Evolutionary conservation across 1,284 basidiomycete species (phyloP), one percentile per base, ranked within the genome.

Genomic region (Psilocybe mexicana): DNA sequence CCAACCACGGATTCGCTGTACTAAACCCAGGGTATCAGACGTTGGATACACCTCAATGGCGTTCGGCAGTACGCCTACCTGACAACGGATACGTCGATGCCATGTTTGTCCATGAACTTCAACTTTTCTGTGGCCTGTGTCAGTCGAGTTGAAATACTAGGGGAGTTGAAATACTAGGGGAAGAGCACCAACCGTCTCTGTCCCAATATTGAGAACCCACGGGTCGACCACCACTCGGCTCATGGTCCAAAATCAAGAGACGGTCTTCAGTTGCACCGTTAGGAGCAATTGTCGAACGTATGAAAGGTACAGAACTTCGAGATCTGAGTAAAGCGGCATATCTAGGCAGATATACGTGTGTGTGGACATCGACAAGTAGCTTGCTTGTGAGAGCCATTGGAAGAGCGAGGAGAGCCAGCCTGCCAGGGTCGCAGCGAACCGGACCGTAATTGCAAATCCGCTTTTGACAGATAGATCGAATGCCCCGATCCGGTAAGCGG

Each of bases 1-100:
- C 92, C 25, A 94, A 80, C 92, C 93, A 94, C 11, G 93, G 92
- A 67, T 94, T 94, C 28, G 93, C 93, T 12, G 88, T 81, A 70
- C 91, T 79, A 48, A 38, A 24, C 28, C 52, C 42, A 26, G 8
- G n/a, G 42, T n/a, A 53, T 44, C 50, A 25, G 43, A 25, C 14
- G 36, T 30, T 12, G 18, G 26, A 18, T 46, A 30, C 24, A n/a
- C 25, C 35, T 35, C 18, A 18, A 18, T 18, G 18, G 43, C 62
- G 45, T 52, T 6, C 30, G 30, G 5, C 5, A 33, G 5, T 8
- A 0, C 30, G 30, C 30, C 30, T 33, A 86, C 85, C 85, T 87
- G 50, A 89, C 83, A 28, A 89, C 75, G 2, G 87, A 88, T 43
- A 88, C 71, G 68, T 89, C 84, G 55, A 92, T 92, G 23, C 80